Conservation (phyloP, 2,329 filamentous ascomycete species). For the Ilyonectria mors-panacis region DNA sequence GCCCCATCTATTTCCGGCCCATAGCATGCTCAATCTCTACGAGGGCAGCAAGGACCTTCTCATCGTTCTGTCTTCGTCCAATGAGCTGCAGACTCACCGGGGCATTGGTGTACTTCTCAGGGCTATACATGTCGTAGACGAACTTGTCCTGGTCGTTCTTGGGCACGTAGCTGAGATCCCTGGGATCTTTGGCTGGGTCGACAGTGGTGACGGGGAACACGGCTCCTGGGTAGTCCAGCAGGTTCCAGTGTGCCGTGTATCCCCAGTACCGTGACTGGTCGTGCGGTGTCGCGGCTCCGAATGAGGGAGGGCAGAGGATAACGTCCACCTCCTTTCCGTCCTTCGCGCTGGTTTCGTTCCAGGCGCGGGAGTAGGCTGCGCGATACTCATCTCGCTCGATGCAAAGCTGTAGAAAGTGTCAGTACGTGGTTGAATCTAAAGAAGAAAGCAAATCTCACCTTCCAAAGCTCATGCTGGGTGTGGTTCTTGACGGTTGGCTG, state of each 20-base stretch:
- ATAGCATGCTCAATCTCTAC: constrained; percentile 45
- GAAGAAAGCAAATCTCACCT: constrained; percentile 39
- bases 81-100: constrained; percentile 50
- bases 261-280: constrained; percentile 68
- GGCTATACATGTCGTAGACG: constrained; percentile 48
- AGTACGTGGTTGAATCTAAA: not conserved
- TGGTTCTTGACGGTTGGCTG: constrained; percentile 59
- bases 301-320: constrained; percentile 72
- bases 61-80: constrained; percentile 49
- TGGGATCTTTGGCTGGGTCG: constrained; percentile 44
- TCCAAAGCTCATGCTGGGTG: constrained; percentile 59
- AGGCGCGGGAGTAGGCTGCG: constrained; percentile 54
- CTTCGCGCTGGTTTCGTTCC: constrained; percentile 53
- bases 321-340: constrained; percentile 65
- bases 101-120: constrained; percentile 44
- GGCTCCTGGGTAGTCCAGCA: constrained; percentile 76
- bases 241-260: constrained; percentile 78
- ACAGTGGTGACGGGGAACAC: constrained; percentile 69
- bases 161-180: constrained; percentile 44
- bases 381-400: constrained; percentile 58
- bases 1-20: constrained; percentile 32
- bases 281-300: constrained; percentile 64
- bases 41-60: constrained; percentile 50
- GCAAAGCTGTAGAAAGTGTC: constrained; percentile 46
- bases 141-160: constrained; percentile 50